A percentile compares a stretch with the other conserved stretches of the same genome.
Conservation (phyloP, 108 stramenopile genomes). For the Nitzschia inconspicua region DNA sequence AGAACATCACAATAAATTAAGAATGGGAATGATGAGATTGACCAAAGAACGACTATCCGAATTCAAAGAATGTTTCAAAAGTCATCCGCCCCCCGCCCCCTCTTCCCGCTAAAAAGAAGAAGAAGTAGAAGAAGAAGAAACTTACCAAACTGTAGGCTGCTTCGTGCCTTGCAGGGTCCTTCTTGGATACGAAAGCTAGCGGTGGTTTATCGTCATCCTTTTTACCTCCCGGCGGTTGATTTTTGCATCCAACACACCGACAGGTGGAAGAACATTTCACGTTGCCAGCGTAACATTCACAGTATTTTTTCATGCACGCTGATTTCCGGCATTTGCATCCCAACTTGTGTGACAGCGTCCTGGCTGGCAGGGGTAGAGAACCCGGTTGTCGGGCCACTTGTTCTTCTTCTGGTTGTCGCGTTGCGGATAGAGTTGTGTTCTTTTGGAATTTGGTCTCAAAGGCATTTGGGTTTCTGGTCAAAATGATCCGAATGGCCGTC, state of each 20-base stretch:
- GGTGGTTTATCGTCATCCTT: neutral
- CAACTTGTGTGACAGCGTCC: conserved; percentile 72
- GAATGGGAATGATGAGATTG: too few species aligned
- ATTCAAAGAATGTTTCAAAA: too few species aligned
- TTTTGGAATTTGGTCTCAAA: conserved; percentile 88
- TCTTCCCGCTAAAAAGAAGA: too few species aligned
- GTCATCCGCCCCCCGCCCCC: too few species aligned
- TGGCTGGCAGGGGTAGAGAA: conserved; percentile 7
- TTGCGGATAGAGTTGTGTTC: neutral
- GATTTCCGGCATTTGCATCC: conserved; percentile 95
- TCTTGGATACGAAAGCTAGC: neutral
- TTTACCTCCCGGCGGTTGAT: conserved; percentile 38
- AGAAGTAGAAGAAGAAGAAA: neutral
- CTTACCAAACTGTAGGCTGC: conserved; percentile 80
- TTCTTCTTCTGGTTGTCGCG: conserved; percentile 18
- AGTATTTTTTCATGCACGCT: conserved; percentile 94
- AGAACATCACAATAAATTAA: neutral
- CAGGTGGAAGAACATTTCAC: conserved; percentile 86
- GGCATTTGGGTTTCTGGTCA: conserved; percentile 82
- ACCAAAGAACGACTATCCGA: too few species aligned
- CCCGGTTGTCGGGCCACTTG: conserved; percentile 6
- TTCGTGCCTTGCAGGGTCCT: conserved; percentile 49
- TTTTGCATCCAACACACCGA: conserved; percentile 92
- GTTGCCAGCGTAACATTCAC: conserved; percentile 90
- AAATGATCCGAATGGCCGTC: conserved; percentile 75